Base-by-base conservation (phyloP, 1,284 basidiomycete genomes). In the Ustilago crameri region DNA sequence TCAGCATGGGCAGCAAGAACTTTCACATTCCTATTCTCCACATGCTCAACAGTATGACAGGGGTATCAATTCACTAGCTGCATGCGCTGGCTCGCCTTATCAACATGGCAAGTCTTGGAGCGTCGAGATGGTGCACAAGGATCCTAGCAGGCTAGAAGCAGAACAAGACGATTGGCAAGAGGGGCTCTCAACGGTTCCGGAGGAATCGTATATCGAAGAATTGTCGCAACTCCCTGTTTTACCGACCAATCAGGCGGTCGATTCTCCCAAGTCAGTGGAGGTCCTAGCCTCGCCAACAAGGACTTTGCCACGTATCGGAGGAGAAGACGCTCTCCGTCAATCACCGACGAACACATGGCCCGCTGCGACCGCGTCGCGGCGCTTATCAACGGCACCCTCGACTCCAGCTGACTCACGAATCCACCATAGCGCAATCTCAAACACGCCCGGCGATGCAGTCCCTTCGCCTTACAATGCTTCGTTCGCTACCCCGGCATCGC, bases 131-230 rank as follows among this genome's bases (percentile, higher is more conserved):
- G 10, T 7, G 1, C 23, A 9, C 9, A 20, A 57, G 17, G 30
- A 34, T 17, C 2, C n/a, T 12, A 23, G 17, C 9, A 14, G 10
- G 22, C 12, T 14, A 12, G 20, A 9, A 17, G 20, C 20, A 27
- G 46, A 34, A 3, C 8, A 41, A 7, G 24, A 23, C 3, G 50
- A 44, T 0, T 67, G 64, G 64, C 57, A 60, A 18, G 64, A 61
- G 30, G 64, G 64, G 7, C 51, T 67, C 5, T 67, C 64, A 3
- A 53, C 60, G 57, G 64, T 67, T 0, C 57, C 57, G 3, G 64
- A 67, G 44, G 57, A 67, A 42, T 67, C 64, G 0, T 60, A 60
- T 15, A 40, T 61, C 5, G 57, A 56, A 41, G 64, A 61, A 7
- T 44, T 42, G 14, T 57, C 53, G 2, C 53, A 46, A 17, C 22